A percentile compares a stretch with the other conserved stretches of the same genome.
Evolutionary conservation across 805 yeast species (phyloP).

Genomic region (Cyberlindnera misumaiensis): DNA sequence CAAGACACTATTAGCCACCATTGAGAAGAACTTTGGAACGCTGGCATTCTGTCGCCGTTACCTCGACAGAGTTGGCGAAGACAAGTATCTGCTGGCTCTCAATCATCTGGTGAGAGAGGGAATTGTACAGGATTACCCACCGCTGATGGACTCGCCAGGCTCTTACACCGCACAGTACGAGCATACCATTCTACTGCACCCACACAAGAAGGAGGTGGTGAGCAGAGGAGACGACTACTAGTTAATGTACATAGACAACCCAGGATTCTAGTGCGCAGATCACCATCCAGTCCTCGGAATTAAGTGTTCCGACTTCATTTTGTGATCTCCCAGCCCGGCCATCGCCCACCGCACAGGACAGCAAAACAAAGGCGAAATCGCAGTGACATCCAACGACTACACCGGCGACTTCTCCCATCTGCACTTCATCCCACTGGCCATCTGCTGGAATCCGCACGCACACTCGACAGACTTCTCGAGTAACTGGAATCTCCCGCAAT

Average conservation of each 20-base stretch:
- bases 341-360: too few relatives aligned
- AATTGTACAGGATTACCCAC: conserved; percentile 90
- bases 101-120: conserved; percentile 82
- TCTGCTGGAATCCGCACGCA: too few relatives aligned
- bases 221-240: conserved; percentile 92
- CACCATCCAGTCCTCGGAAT: not conserved
- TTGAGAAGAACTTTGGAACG: conserved; percentile 83
- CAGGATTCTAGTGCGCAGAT: too few relatives aligned
- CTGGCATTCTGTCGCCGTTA: conserved; percentile 96
- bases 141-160: conserved; percentile 77
- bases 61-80: conserved; percentile 86
- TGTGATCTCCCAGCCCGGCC: too few relatives aligned
- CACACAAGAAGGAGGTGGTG: conserved; percentile 88
- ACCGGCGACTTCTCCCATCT: too few relatives aligned
- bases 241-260: conserved; percentile 6
- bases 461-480: too few relatives aligned
- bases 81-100: conserved; percentile 81
- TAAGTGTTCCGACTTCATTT: not conserved
- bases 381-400: too few relatives aligned
- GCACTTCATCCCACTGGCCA: too few relatives aligned
- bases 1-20: conserved; percentile 57
- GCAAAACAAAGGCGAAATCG: too few relatives aligned
- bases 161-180: conserved; percentile 94
- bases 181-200: conserved; percentile 87
- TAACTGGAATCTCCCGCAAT: too few relatives aligned